phyloP scores from a whole-genome alignment of 352 stramenopile species.

The Phytophthora megakarya region DNA sequence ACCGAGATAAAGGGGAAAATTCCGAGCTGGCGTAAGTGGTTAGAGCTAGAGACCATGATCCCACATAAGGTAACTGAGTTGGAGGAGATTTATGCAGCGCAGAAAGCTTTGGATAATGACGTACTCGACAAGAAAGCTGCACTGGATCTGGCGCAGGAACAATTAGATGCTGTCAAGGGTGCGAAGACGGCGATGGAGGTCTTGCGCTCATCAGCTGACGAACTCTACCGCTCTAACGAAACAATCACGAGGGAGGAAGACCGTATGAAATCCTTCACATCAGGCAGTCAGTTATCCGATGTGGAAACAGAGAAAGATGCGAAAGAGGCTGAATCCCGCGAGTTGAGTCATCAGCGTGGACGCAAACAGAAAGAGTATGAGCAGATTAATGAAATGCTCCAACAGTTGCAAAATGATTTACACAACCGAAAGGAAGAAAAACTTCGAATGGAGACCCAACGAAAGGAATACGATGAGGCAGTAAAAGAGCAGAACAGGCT shows the following conservation, averaged over 20 bases:
- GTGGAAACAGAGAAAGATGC: constrained; percentile 51
- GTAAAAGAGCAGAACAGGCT: constrained; percentile 57
- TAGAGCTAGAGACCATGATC: constrained; percentile 53
- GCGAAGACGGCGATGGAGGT: constrained; percentile 41
- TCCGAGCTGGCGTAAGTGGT: constrained; percentile 74
- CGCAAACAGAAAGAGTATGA: constrained; percentile 60
- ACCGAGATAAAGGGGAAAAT: constrained; percentile 62
- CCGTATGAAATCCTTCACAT: constrained; percentile 32
- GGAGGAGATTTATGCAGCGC: constrained; percentile 48
- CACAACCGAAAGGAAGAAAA: constrained; percentile 67
- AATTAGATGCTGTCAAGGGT: constrained; percentile 41
- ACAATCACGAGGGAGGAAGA: constrained; percentile 46
- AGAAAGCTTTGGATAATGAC: constrained; percentile 57
- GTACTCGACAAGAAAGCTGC: constrained; percentile 49
- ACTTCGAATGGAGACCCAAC: constrained; percentile 49
- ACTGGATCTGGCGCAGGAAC: constrained; percentile 24
- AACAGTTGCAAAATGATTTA: constrained; percentile 71
- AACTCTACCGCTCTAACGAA: constrained; percentile 35
- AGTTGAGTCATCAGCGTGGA: constrained; percentile 58
- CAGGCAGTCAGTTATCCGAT: constrained; percentile 44
- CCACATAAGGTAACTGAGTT: constrained; percentile 52
- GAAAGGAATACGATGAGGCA: constrained; percentile 58
- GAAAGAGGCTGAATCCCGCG: constrained; percentile 54
- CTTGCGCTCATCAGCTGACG: constrained; percentile 39
- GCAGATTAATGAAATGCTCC: constrained; percentile 46